These are phyloP conservation scores for Calonectria hongkongensis DNA, from an alignment of 2,329 filamentous ascomycete genomes.

Conservation along the genomic window DNA sequence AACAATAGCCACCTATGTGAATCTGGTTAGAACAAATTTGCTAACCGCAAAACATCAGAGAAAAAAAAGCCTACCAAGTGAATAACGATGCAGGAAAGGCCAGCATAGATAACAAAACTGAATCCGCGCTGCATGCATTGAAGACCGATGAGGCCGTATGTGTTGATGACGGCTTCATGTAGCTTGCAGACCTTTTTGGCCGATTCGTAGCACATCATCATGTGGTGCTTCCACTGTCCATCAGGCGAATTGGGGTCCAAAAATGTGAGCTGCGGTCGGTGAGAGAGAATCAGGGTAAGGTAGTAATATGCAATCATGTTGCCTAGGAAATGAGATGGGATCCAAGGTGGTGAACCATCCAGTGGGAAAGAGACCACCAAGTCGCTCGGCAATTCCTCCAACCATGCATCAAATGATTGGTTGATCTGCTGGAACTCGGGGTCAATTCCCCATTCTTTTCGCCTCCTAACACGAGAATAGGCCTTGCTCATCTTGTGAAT, in stretches of 20 bases:
- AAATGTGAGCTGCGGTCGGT: slow-evolving; percentile 88
- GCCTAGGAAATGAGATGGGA: slow-evolving; percentile 90
- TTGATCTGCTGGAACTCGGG: slow-evolving; percentile 88
- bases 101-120: slow-evolving; percentile 95
- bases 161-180: slow-evolving; percentile 87
- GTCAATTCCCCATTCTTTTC: slow-evolving; percentile 90
- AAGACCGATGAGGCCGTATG: slow-evolving; percentile 86
- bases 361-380: slow-evolving; percentile 85
- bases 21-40: slow-evolving; percentile 30
- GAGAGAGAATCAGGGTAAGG: slow-evolving; percentile 88
- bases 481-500: slow-evolving; percentile 85
- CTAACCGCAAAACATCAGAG: background rate
- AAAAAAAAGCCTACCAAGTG: slow-evolving; percentile 83
- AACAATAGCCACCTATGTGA: slow-evolving; percentile 87
- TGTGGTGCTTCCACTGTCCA: slow-evolving; percentile 89
- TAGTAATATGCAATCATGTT: slow-evolving; percentile 94
- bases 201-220: slow-evolving; percentile 89
- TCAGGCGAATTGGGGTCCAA: slow-evolving; percentile 82
- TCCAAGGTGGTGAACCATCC: slow-evolving; percentile 87
- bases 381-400: slow-evolving; percentile 85
- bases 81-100: slow-evolving; percentile 93
- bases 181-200: slow-evolving; percentile 90
- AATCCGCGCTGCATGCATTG: slow-evolving; percentile 95
- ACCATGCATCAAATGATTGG: slow-evolving; percentile 84
- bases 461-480: slow-evolving; percentile 83